These are phyloP conservation scores for Pezicula rhizophila DNA, from an alignment of 2,329 filamentous ascomycete species.

Conservation along the genomic window DNA sequence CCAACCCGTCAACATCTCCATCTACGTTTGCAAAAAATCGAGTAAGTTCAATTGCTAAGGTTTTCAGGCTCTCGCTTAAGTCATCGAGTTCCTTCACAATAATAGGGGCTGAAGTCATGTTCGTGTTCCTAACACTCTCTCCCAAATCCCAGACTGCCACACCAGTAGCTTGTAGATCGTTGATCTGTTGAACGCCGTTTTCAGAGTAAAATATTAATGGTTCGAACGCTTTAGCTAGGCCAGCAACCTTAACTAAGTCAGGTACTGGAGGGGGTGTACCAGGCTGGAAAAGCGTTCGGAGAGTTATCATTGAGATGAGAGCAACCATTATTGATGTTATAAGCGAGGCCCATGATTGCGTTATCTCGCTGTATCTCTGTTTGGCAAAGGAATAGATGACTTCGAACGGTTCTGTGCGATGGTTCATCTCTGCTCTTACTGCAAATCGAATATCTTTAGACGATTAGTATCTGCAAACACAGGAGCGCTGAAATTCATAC, in stretches of 20 bases:
- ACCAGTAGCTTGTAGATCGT: constrained; percentile 82
- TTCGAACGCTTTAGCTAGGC: constrained; percentile 85
- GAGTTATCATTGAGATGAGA: constrained; percentile 57
- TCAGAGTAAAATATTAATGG: constrained; percentile 94
- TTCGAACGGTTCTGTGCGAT: constrained; percentile 79
- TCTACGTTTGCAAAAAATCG: constrained; percentile 92
- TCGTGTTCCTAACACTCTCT: constrained; percentile 81
- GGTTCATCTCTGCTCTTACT: constrained; percentile 80
- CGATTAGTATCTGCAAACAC: constrained; percentile 14
- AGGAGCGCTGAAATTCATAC: constrained; percentile 31
- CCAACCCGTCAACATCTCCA: constrained; percentile 78
- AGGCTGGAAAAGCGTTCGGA: constrained; percentile 64
- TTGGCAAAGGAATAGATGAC: constrained; percentile 60
- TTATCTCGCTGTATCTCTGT: constrained; percentile 52
- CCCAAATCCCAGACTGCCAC: constrained; percentile 92
- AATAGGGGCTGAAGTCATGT: constrained; percentile 82
- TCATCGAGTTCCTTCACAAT: constrained; percentile 84
- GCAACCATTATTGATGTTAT: constrained; percentile 55
- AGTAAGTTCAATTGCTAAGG: constrained; percentile 77
- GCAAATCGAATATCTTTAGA: constrained; percentile 77
- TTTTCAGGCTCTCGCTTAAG: constrained; percentile 78
- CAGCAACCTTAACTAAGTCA: constrained; percentile 85
- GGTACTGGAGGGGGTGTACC: constrained; percentile 62
- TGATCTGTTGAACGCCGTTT: constrained; percentile 78
- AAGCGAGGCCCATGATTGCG: constrained; percentile 64